These are phyloP conservation scores for Hansenula sp. DNA, from an alignment of 1,139 yeast species.

Conservation along the genomic window DNA sequence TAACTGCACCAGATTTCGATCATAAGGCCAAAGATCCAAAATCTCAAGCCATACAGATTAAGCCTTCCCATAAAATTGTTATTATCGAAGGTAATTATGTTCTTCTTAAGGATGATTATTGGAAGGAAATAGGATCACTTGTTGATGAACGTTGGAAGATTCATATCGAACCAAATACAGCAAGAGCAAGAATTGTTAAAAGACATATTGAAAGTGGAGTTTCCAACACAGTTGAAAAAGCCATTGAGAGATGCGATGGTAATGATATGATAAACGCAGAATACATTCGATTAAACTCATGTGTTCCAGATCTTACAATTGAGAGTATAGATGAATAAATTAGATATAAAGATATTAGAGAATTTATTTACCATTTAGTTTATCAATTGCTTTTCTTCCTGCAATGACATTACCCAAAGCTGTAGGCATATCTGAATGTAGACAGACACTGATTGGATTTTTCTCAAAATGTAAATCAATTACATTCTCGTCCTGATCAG, in stretches of 20 bases:
- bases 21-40: conserved; percentile 60
- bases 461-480: conserved; percentile 25
- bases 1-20: conserved; percentile 28
- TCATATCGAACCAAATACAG: conserved; percentile 33
- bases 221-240: conserved; percentile 41
- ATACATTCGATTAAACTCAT: conserved; percentile 40
- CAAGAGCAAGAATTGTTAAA: conserved; percentile 45
- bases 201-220: conserved; percentile 64
- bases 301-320: conserved; percentile 24
- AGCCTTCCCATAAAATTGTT: conserved; percentile 41
- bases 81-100: conserved; percentile 47
- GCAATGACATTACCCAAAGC: conserved; percentile 31
- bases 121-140: conserved; percentile 8
- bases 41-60: conserved; percentile 43
- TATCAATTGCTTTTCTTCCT: conserved; percentile 30
- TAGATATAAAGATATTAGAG: too few species aligned
- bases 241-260: conserved; percentile 47
- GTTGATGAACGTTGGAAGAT: conserved; percentile 33
- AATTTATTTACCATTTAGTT: conserved; percentile 18
- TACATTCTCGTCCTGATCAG: background rate
- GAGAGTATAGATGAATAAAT: conserved; percentile 10
- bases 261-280: conserved; percentile 60
- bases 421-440: conserved; percentile 37
- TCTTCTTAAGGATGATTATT: conserved; percentile 7
- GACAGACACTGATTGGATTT: conserved; percentile 31